A percentile compares a stretch with the other conserved stretches of the same genome.
Evolutionary conservation across 202 grass and related monocot genomes (phyloP).

Genomic region (Musa balbisiana): DNA sequence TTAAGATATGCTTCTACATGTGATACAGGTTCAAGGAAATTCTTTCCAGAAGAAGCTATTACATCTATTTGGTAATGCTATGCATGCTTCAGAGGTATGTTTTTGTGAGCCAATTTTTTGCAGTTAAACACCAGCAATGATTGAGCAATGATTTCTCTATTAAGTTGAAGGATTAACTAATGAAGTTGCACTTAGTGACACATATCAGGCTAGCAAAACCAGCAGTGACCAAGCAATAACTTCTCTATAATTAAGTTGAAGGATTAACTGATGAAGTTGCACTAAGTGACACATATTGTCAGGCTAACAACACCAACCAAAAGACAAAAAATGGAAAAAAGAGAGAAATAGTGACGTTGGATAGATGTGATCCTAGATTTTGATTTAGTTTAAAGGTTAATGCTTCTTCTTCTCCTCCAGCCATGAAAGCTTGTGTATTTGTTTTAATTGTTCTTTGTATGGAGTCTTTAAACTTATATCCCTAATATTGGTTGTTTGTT

Average conservation of each 20-base stretch:
- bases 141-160: not conserved
- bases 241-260: too few species aligned
- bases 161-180: not conserved
- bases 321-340: too few species aligned
- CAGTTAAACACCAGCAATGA: not conserved
- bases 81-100: constrained; percentile 70
- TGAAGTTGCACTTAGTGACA: not conserved
- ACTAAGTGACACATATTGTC: not conserved
- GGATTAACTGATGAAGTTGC: not conserved
- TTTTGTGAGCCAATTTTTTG: not conserved
- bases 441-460: too few species aligned
- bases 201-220: too few species aligned
- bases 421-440: too few species aligned
- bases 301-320: not conserved
- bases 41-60: constrained; percentile 94
- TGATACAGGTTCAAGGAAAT: constrained; percentile 78
- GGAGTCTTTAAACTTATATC: too few species aligned
- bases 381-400: too few species aligned
- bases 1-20: constrained; percentile 2
- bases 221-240: too few species aligned
- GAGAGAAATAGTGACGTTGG: too few species aligned
- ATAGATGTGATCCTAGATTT: too few species aligned
- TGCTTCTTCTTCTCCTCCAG: too few species aligned
- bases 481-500: too few species aligned
- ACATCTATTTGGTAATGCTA: constrained; percentile 55